Evolutionary conservation across 192 early-diverging fungal genomes (phyloP).

Genomic region (Gigaspora rosea): DNA sequence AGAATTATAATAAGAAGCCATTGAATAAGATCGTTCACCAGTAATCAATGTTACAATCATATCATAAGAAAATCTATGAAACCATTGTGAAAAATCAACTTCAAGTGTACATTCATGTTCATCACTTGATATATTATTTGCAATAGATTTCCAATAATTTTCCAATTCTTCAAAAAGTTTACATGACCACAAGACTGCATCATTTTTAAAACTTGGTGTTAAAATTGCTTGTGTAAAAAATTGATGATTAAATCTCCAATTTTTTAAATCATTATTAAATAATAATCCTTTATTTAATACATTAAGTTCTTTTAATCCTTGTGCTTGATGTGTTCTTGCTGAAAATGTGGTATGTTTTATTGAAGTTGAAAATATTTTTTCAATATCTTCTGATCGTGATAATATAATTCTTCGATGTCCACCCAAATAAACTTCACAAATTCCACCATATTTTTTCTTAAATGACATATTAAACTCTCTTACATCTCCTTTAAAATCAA

Average conservation of each 20-base stretch:
- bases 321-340: background rate
- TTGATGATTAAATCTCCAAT: conserved; percentile 13
- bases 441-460: conserved; percentile 19
- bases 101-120: no score
- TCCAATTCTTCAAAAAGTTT: background rate
- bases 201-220: background rate
- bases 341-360: background rate
- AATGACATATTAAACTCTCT: background rate
- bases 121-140: background rate
- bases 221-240: conserved; percentile 13
- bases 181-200: background rate
- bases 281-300: background rate
- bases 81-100: conserved; percentile 9
- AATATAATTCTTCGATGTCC: background rate
- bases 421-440: conserved; percentile 10
- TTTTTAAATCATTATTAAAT: background rate
- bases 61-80: background rate
- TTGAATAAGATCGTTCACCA: background rate
- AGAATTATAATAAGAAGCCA: conserved; percentile 3
- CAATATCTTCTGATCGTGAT: background rate
- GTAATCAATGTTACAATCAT: background rate
- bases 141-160: background rate
- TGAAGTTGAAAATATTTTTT: conserved; percentile 12
- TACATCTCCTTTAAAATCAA: background rate
- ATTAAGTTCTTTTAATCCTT: background rate